Evolutionary conservation across 495 filamentous ascomycete species (phyloP).

Genomic region (Letharia lupina): DNA sequence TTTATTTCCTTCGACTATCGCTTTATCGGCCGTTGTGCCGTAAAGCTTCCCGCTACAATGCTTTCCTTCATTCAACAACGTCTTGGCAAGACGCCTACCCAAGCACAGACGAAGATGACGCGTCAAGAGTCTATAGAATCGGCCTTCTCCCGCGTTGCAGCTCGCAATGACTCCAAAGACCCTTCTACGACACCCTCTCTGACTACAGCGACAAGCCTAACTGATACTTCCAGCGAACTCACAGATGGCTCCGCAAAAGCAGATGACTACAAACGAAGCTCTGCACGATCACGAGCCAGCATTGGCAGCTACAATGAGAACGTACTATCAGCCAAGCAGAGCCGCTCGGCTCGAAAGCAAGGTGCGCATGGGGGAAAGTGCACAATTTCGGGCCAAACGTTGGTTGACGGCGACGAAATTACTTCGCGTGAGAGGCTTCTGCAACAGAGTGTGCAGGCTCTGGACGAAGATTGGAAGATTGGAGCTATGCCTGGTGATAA

Average conservation of each 20-base stretch:
- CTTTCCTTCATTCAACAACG: conserved; percentile 23
- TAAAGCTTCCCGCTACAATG: conserved; percentile 12
- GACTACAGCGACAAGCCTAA: conserved; percentile 33
- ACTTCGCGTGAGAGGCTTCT: conserved; percentile 33
- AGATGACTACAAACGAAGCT: conserved; percentile 9
- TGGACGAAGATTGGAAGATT: conserved; percentile 38
- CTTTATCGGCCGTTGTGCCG: not conserved
- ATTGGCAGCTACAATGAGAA: conserved; percentile 48
- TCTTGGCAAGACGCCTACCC: conserved; percentile 16
- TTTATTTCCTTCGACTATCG: conserved; percentile 9
- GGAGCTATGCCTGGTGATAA: conserved; percentile 29
- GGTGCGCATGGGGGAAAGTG: conserved; percentile 30
- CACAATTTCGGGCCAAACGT: conserved; percentile 37
- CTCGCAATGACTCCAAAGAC: conserved; percentile 9
- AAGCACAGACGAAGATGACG: conserved; percentile 18
- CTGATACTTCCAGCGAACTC: conserved; percentile 30
- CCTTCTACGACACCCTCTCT: conserved; percentile 25
- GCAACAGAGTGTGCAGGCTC: conserved; percentile 39
- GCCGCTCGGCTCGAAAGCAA: conserved; percentile 31
- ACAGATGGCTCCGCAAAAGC: conserved; percentile 21
- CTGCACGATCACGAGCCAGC: conserved; percentile 36
- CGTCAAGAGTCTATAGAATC: conserved; percentile 24
- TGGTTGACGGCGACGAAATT: conserved; percentile 32
- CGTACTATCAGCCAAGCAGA: conserved; percentile 40
- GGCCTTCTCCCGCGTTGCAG: conserved; percentile 17